Evolutionary conservation across 129 eudicot genomes (phyloP), one percentile per base, ranked within the genome.

Genomic region (Flaveria sonorensis): DNA sequence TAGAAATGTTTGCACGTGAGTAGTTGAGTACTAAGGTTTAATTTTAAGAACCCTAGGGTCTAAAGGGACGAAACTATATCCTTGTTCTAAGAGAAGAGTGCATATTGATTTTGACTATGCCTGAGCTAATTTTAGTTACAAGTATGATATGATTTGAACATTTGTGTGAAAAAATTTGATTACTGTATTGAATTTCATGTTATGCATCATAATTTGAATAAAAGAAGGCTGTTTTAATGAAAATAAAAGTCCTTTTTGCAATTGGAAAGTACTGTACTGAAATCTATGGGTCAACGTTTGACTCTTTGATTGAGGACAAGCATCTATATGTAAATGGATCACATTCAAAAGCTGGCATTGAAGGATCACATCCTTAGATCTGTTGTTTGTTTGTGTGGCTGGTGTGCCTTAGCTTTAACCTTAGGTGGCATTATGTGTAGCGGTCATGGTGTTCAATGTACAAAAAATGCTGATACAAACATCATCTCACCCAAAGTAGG

Each of bases 1-100:
- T 40, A 24, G 45, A 52, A 42, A 43, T 7, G 40, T 19, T 57
- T 57, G 56, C 23, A 21, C 7, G 36, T 66, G 66, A 39, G 42
- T 21, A 43, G 45, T 52, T 66, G 66, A 39, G 42, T 21, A 43
- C 55, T 52, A 77, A 75, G 28, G 69, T 39, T 21, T 68, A 55
- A 68, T 39, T 39, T 63, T 50, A n/a, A 47, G 67, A 47, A 63
- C 21, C 30, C 2, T n/a, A n/a, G 39, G 79, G 14, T 55, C 16
- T 16, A 15, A 51, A 51, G 56, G 56, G 56, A 51, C 16, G 23
- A 5, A 53, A n/a, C n/a, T 6, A 2, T 48, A 6, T 48, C n/a
- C 7, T 14, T 48, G 2, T 52, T 52, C 60, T 52, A 6, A 52
- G 60, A n/a, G 60, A 71, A 50, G 26, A 12, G 26, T 71, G 40